Conservation (phyloP, 140 eudicot species). For the Flaveria floridana region DNA sequence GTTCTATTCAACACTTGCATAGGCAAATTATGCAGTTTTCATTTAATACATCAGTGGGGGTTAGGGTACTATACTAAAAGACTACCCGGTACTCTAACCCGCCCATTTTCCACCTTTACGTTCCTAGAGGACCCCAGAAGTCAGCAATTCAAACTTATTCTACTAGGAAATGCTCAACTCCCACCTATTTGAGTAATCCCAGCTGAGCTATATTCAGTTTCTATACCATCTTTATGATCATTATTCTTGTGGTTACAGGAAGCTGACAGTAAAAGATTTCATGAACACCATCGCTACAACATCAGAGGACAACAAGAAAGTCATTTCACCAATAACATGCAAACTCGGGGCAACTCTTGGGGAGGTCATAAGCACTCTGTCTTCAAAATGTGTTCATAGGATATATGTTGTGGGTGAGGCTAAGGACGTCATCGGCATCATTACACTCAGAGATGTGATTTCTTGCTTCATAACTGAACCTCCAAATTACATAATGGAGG, state of each 20-base stretch:
- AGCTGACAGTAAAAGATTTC: slow-evolving; percentile 70
- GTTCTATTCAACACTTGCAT: too few relatives aligned
- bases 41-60: too few relatives aligned
- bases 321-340: slow-evolving; percentile 68
- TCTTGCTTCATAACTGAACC: slow-evolving; percentile 91
- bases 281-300: slow-evolving; percentile 58
- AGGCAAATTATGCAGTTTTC: too few relatives aligned
- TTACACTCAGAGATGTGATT: slow-evolving; percentile 89
- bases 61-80: too few relatives aligned
- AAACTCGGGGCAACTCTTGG: slow-evolving; percentile 61
- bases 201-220: neutral
- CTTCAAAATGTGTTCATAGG: slow-evolving; percentile 71
- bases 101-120: too few relatives aligned
- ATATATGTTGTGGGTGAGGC: slow-evolving; percentile 54
- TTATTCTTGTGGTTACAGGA: slow-evolving; percentile 46
- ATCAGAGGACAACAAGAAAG: slow-evolving; percentile 44
- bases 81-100: too few relatives aligned
- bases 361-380: slow-evolving; percentile 59
- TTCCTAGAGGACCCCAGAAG: too few relatives aligned
- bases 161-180: neutral
- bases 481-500: slow-evolving; percentile 63
- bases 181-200: neutral
- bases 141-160: neutral
- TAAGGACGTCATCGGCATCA: slow-evolving; percentile 60
- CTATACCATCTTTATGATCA: neutral